A percentile compares a stretch with the other conserved stretches of the same genome.
Conservation (phyloP, 345 rosid species). For the Hirschfeldia incana region DNA sequence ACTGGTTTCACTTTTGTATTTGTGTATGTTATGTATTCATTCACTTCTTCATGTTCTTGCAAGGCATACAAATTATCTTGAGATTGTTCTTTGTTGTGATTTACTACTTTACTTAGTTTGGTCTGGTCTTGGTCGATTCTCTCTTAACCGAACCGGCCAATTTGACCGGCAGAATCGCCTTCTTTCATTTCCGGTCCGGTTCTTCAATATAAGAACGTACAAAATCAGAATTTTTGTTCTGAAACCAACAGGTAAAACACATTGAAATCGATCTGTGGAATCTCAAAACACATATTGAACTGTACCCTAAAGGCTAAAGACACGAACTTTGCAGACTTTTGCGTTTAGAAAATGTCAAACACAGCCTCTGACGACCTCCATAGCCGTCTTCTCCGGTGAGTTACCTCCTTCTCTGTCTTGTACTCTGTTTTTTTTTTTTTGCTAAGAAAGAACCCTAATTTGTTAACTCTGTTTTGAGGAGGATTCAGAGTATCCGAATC, state of each 20-base stretch:
- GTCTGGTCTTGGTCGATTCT: neutral
- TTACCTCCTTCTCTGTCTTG: neutral
- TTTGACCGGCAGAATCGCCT: neutral
- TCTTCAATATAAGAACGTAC: neutral
- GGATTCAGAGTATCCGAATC: conserved; percentile 50
- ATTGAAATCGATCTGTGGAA: neutral
- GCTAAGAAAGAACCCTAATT: conserved; percentile 15
- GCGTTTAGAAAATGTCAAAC: neutral
- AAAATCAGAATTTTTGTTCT: neutral
- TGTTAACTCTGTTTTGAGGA: neutral
- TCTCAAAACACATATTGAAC: neutral
- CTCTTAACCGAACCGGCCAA: neutral
- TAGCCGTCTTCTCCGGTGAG: conserved; percentile 42
- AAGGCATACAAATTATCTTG: neutral
- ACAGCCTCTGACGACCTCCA: neutral
- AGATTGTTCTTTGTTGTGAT: conserved; percentile 16
- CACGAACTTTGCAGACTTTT: neutral
- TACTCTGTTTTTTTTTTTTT: neutral
- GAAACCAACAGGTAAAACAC: neutral
- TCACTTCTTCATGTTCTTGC: conserved; percentile 2
- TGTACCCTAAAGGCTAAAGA: neutral
- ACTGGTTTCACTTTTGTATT: neutral
- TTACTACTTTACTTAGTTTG: neutral
- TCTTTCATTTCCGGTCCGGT: neutral
- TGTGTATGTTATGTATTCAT: neutral